These are phyloP conservation scores for Halenospora varia DNA, from an alignment of 495 filamentous ascomycete species.

Conservation along the genomic window DNA sequence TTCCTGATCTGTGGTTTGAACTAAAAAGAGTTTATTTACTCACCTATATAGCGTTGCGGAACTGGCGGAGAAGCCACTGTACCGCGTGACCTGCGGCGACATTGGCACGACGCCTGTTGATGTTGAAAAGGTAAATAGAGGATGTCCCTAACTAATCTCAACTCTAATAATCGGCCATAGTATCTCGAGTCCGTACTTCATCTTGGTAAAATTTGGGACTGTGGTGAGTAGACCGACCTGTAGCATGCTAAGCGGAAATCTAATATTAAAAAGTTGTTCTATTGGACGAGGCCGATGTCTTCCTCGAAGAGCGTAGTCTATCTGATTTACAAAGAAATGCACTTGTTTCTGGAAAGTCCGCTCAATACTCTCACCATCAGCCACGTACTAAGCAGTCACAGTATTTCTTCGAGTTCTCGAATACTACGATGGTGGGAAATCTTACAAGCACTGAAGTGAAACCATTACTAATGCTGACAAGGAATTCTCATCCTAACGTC, in stretches of 20 bases:
- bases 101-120: conserved; percentile 39
- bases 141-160: too few relatives aligned
- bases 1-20: too few relatives aligned
- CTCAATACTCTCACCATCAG: not conserved
- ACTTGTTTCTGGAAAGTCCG: conserved; percentile 39
- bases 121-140: conserved; percentile 33
- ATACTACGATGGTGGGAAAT: conserved; percentile 37
- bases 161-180: too few relatives aligned
- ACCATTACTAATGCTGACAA: not conserved
- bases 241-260: not conserved
- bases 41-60: conserved; percentile 38
- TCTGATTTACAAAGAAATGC: conserved; percentile 42
- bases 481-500: conserved; percentile 56
- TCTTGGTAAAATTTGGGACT: conserved; percentile 41
- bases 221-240: not conserved
- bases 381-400: not conserved
- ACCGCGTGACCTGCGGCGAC: conserved; percentile 46
- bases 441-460: not conserved
- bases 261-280: too few relatives aligned
- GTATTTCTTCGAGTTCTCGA: conserved; percentile 54
- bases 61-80: conserved; percentile 42
- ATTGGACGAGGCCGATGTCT: conserved; percentile 37
- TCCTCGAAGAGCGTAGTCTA: conserved; percentile 36
- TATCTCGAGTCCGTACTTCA: conserved; percentile 43
- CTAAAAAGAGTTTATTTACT: too few relatives aligned